A percentile compares a stretch with the other conserved stretches of the same genome.
Evolutionary conservation across 768 basidiomycete genomes (phyloP).

Genomic region (Hypholoma sublateritium): DNA sequence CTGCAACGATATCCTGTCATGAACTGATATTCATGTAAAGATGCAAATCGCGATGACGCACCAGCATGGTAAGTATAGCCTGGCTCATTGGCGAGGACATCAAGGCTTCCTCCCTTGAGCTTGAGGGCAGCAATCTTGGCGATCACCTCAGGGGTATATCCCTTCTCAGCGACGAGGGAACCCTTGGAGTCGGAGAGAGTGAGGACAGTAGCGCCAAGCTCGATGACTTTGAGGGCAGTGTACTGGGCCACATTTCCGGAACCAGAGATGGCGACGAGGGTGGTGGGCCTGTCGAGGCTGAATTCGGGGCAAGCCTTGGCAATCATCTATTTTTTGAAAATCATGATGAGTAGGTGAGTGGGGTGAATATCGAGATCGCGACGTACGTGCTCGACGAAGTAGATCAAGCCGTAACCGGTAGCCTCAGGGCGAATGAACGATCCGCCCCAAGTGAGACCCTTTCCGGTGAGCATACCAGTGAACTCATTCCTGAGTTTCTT

Average conservation of each 20-base stretch:
- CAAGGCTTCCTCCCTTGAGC: slow-evolving; percentile 49
- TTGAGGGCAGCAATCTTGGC: slow-evolving; percentile 52
- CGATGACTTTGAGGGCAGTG: slow-evolving; percentile 76
- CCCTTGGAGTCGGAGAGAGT: slow-evolving; percentile 79
- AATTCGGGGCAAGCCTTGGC: slow-evolving; percentile 57
- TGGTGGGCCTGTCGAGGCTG: slow-evolving; percentile 43
- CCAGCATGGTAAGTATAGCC: slow-evolving; percentile 53
- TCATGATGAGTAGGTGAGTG: background rate
- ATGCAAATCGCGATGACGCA: slow-evolving; percentile 4
- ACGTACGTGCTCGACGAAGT: slow-evolving; percentile 71
- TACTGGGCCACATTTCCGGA: slow-evolving; percentile 77
- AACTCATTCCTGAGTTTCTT: slow-evolving; percentile 74
- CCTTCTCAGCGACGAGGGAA: slow-evolving; percentile 55
- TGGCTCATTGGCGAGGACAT: slow-evolving; percentile 31
- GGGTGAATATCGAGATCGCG: background rate
- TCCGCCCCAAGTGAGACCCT: slow-evolving; percentile 69
- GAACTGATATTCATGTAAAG: background rate
- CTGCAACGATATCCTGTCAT: slow-evolving; percentile 21
- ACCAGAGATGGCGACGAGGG: slow-evolving; percentile 58
- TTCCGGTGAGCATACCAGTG: slow-evolving; percentile 69
- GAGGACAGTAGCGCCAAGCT: slow-evolving; percentile 70
- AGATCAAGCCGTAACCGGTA: slow-evolving; percentile 73
- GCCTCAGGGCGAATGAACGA: slow-evolving; percentile 75
- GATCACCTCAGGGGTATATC: slow-evolving; percentile 60
- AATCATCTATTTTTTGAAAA: slow-evolving; percentile 44